phyloP scores from a whole-genome alignment of 345 rosid species.

The Trapa bicornis region DNA sequence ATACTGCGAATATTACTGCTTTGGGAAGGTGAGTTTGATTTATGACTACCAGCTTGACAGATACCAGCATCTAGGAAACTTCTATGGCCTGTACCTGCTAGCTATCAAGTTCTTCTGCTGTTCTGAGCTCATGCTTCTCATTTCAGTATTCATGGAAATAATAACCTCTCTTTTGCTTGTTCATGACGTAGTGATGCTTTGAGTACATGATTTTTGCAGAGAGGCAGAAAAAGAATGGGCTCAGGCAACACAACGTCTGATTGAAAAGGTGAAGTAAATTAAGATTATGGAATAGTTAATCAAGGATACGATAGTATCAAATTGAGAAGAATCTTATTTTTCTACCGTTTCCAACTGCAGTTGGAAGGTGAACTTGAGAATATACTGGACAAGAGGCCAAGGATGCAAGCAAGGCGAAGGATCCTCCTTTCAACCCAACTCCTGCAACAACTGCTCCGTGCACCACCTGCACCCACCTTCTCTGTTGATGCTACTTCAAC shows the following conservation, averaged over 20 bases:
- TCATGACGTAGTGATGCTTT: not conserved
- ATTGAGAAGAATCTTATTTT: not conserved
- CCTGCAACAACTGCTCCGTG: conserved; percentile 47
- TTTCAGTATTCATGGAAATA: not conserved
- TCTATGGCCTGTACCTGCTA: not conserved
- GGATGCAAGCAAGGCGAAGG: conserved; percentile 48
- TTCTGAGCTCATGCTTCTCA: not conserved
- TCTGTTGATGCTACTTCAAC: conserved; percentile 29
- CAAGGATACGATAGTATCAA: not conserved
- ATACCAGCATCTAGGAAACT: not conserved
- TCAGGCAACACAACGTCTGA: conserved; percentile 33
- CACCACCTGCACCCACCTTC: conserved; percentile 36
- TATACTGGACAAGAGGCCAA: conserved; percentile 25
- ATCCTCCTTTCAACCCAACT: conserved; percentile 50
- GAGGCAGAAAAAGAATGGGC: conserved; percentile 53
- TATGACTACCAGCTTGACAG: not conserved
- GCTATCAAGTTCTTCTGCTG: too few relatives aligned
- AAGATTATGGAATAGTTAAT: not conserved
- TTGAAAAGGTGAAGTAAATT: conserved; percentile 42
- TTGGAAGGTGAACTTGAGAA: conserved; percentile 30
- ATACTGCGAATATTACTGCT: not conserved
- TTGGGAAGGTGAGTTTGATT: conserved; percentile 3
- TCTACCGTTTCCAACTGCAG: conserved; percentile 18
- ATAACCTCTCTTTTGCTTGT: not conserved
- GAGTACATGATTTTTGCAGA: conserved; percentile 25